These are phyloP conservation scores for Spiraea crenata DNA, from an alignment of 331 rosid species.

Conservation along the genomic window DNA sequence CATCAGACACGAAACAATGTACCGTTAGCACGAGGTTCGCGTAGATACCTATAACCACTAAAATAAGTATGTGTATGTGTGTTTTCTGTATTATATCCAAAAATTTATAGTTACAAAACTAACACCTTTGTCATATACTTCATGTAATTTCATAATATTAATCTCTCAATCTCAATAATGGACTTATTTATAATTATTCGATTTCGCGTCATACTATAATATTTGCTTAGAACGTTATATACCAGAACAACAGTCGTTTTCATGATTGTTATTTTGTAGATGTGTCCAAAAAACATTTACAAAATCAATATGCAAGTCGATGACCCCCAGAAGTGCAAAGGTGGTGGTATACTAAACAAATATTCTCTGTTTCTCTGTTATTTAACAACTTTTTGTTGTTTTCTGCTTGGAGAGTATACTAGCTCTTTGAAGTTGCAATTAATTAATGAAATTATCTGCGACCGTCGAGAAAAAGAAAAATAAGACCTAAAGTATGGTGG, in stretches of 20 bases:
- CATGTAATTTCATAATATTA: neutral
- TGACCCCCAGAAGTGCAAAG: neutral
- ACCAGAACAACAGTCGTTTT: neutral
- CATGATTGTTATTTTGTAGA: neutral
- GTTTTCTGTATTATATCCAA: neutral
- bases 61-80: neutral
- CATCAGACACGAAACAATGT: neutral
- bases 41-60: neutral
- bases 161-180: neutral
- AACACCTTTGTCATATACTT: neutral
- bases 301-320: neutral
- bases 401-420: too few relatives aligned
- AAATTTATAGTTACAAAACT: slow-evolving; percentile 1
- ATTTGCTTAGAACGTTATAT: neutral
- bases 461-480: too few relatives aligned
- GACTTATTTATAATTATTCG: too few relatives aligned
- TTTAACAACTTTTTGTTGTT: neutral
- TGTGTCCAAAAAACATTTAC: neutral
- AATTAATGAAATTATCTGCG: too few relatives aligned
- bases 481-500: slow-evolving; percentile 11
- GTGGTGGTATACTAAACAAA: neutral
- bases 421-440: too few relatives aligned
- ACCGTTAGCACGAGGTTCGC: neutral
- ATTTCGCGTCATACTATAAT: too few relatives aligned
- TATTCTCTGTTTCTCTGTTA: neutral